A percentile compares a stretch with the other conserved stretches of the same genome.
Evolutionary conservation across 768 basidiomycete genomes (phyloP).

Genomic region (Tylopilus vinaceipallidus): DNA sequence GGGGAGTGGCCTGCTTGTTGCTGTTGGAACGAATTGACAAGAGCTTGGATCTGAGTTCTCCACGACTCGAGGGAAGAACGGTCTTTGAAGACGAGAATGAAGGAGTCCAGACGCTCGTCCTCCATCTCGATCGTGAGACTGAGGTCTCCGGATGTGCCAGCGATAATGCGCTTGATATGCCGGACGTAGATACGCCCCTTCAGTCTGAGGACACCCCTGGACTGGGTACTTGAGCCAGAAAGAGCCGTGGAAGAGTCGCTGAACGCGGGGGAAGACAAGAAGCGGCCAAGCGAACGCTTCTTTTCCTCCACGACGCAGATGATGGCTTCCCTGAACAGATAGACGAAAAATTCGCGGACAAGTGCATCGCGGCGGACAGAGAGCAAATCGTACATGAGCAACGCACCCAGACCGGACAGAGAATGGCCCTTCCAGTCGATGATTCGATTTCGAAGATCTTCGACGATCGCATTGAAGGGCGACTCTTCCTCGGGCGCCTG

Average conservation of each 20-base stretch:
- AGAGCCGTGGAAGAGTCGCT: conserved; percentile 50
- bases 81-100: conserved; percentile 95
- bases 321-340: conserved; percentile 96
- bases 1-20: conserved; percentile 42
- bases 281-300: conserved; percentile 74
- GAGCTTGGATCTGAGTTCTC: conserved; percentile 76
- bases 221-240: conserved; percentile 30
- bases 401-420: conserved; percentile 79
- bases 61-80: conserved; percentile 86
- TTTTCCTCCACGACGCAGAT: conserved; percentile 98
- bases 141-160: conserved; percentile 79
- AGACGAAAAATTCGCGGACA: conserved; percentile 92
- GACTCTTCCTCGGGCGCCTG: conserved; percentile 55
- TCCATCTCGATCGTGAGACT: conserved; percentile 98
- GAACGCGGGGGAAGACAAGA: conserved; percentile 63
- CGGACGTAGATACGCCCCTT: conserved; percentile 96
- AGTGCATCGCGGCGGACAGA: conserved; percentile 86
- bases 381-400: conserved; percentile 91
- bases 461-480: conserved; percentile 80
- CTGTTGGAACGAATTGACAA: conserved; percentile 70
- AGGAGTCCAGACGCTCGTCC: conserved; percentile 88
- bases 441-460: conserved; percentile 86
- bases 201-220: conserved; percentile 75
- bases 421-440: conserved; percentile 97
- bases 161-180: conserved; percentile 88